Percentiles rank a stretch among this genome's conserved stretches.
Evolutionary conservation across 2,329 filamentous ascomycete genomes (phyloP).

Genomic region (Aureobasidium pullulans): DNA sequence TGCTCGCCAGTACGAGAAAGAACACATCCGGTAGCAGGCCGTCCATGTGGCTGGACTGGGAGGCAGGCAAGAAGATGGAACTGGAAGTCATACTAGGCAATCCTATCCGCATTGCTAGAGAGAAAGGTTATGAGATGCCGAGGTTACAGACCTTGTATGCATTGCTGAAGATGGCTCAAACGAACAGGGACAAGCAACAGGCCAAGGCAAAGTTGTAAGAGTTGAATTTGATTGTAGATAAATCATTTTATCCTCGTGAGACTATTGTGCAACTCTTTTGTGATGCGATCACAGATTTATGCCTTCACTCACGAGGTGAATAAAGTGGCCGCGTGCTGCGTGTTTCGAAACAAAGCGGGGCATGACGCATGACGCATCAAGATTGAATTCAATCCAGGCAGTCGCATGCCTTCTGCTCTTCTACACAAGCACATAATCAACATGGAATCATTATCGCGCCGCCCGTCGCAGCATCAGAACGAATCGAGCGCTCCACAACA

Average conservation of each 20-base stretch:
- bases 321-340: no score
- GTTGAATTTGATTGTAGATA: no score
- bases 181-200: constrained; percentile 36
- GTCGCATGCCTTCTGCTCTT: no score
- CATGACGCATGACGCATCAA: no score
- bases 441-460: neutral
- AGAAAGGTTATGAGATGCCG: constrained; percentile 57
- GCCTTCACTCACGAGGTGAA: no score
- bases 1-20: constrained; percentile 54
- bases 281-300: no score
- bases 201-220: constrained; percentile 4
- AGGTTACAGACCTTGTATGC: constrained; percentile 60
- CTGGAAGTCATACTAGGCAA: constrained; percentile 67
- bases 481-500: neutral
- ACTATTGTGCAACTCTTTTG: no score
- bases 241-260: no score
- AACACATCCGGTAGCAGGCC: constrained; percentile 54
- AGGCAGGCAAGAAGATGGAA: constrained; percentile 58
- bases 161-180: constrained; percentile 55
- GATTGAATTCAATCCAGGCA: no score
- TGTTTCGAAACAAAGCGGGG: no score
- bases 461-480: constrained; percentile 5
- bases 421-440: no score
- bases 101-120: constrained; percentile 57
- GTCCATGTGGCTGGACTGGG: constrained; percentile 50